A percentile compares a stretch with the other conserved stretches of the same genome.
Evolutionary conservation across 768 basidiomycete genomes (phyloP).

Genomic region (Macrocybe gigantea): DNA sequence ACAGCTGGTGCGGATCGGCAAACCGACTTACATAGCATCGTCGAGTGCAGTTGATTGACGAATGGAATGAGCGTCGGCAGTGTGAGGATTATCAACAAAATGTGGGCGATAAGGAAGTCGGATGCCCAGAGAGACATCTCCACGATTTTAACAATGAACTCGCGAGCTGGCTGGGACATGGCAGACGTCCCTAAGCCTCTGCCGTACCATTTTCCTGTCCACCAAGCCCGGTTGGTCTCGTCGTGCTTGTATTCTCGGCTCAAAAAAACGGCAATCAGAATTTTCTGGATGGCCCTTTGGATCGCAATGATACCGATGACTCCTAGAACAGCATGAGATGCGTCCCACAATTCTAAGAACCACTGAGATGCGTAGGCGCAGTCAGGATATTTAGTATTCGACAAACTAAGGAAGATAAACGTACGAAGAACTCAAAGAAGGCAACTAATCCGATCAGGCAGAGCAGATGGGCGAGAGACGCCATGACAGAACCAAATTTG

Average conservation of each 20-base stretch:
- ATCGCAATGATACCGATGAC: constrained; percentile 85
- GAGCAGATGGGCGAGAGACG: constrained; percentile 81
- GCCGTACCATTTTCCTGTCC: constrained; percentile 98
- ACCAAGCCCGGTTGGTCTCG: constrained; percentile 98
- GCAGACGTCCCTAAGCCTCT: constrained; percentile 87
- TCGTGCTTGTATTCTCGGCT: constrained; percentile 98
- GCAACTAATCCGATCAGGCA: constrained; percentile 77
- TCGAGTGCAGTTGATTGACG: constrained; percentile 85
- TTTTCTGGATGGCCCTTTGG: constrained; percentile 90
- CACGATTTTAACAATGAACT: constrained; percentile 97
- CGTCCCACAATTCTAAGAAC: constrained; percentile 96
- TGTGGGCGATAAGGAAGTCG: constrained; percentile 83
- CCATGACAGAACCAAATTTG: constrained; percentile 90
- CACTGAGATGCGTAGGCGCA: constrained; percentile 44
- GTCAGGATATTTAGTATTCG: constrained; percentile 16
- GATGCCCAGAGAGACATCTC: constrained; percentile 97
- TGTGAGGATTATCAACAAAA: constrained; percentile 84
- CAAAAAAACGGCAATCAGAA: constrained; percentile 89
- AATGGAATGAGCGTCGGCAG: constrained; percentile 83
- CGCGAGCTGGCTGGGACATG: constrained; percentile 92
- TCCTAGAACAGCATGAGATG: constrained; percentile 94
- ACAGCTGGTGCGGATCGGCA: not conserved
- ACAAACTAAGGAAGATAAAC: constrained; percentile 23
- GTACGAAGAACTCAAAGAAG: constrained; percentile 95
- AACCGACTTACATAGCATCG: constrained; percentile 72